Base-by-base conservation (phyloP, 208 protist genomes). In the Phytomonas francai region DNA sequence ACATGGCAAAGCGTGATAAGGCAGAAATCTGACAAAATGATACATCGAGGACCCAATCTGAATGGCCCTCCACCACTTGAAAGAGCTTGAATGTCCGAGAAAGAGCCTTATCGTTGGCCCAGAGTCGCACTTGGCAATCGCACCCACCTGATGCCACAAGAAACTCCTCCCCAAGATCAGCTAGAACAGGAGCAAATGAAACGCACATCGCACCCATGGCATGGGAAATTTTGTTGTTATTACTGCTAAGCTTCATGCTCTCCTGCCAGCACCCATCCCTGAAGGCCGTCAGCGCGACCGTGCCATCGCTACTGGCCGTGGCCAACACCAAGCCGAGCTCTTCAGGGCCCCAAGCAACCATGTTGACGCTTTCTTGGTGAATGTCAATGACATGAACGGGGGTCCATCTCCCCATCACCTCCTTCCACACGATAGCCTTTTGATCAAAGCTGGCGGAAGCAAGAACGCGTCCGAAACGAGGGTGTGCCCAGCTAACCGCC, bases 401-500 rank as follows among this genome's bases (percentile, higher is more conserved):
- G 22, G 45, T 56, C 85, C 88, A 88, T 49, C 74, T 70, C n/a
- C 64, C 67, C 32, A 74, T 77, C 8, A 71, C 62, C 54, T 89
- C 78, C 70, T 97, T 97, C 97, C 97, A 99, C 28, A 99, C 84
- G 63, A 99, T 97, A n/a, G 98, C 93, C 59, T 86, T 91, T 39
- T 95, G 77, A 77, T 99, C 98, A 76, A 98, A 99, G n/a, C 92
- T 91, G 63, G 97, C 97, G 14, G 97, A 98, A 22, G 97, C 98
- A n/a, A 99, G 75, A 14, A 98, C 84, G 58, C 77, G 90, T 57
- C 97, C 97, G 72, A 98, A 99, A 73, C 97, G 94, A n/a, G 98
- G 97, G 68, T 99, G 97, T 0, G 97, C 97, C 98, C 98, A 99
- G 29, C 85, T 85, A 5, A 99, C 93, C 81, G 97, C 94, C 98